Percentiles rank a stretch among this genome's conserved stretches.
Evolutionary conservation across 306 rosid species (phyloP).

Genomic region (Malus asiatica): DNA sequence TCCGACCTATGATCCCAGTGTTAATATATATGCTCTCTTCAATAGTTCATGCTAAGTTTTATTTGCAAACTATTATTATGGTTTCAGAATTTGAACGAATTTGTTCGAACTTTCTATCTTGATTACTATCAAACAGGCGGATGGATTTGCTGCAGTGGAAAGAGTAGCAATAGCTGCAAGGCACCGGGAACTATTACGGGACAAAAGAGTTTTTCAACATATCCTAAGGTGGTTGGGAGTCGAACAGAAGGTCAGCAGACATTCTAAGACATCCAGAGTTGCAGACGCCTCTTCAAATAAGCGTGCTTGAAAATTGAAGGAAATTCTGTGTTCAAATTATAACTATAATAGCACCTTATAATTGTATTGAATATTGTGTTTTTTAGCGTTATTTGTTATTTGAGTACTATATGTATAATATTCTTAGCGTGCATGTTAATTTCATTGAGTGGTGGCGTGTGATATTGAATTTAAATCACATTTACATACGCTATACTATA

Average conservation of each 20-base stretch:
- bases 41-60: background rate
- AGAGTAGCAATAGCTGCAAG: slow-evolving; percentile 60
- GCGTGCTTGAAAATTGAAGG: slow-evolving; percentile 4
- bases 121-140: slow-evolving; percentile 46
- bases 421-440: background rate
- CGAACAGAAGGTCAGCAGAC: slow-evolving; percentile 37
- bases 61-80: background rate
- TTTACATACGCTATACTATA: too few relatives aligned
- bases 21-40: too few relatives aligned
- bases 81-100: background rate
- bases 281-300: slow-evolving; percentile 37
- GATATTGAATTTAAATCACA: too few relatives aligned
- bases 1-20: slow-evolving; percentile 16
- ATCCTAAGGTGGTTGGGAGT: slow-evolving; percentile 68
- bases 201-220: slow-evolving; percentile 42
- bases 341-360: background rate
- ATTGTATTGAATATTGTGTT: background rate
- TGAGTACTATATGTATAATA: background rate
- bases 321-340: background rate
- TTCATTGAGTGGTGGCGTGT: too few relatives aligned
- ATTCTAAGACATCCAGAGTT: slow-evolving; percentile 55
- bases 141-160: slow-evolving; percentile 65
- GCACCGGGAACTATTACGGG: slow-evolving; percentile 53
- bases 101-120: slow-evolving; percentile 2
- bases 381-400: background rate